Evolutionary conservation across 371 early-diverging fungal species (phyloP).

Genomic region (Aphelidium insulamus): DNA sequence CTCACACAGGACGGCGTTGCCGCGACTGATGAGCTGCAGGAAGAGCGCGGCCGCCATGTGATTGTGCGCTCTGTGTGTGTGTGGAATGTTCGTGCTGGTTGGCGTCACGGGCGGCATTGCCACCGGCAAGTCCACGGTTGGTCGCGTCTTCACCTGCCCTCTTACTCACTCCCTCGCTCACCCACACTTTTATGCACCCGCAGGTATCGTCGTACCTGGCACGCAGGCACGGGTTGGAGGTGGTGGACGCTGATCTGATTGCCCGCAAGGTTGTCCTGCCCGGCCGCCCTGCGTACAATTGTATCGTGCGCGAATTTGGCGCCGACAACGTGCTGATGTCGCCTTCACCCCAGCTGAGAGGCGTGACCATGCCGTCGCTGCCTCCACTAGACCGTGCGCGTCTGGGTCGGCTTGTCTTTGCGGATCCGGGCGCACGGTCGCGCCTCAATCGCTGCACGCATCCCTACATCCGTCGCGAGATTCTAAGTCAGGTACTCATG

Average conservation of each 20-base stretch:
- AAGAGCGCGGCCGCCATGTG: too few relatives aligned
- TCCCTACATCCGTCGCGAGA: conserved; percentile 54
- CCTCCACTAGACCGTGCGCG: conserved; percentile 52
- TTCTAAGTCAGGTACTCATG: conserved; percentile 38
- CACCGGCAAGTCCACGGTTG: conserved; percentile 32
- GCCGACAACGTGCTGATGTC: conserved; percentile 10
- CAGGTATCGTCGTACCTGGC: conserved; percentile 54
- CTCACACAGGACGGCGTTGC: neutral
- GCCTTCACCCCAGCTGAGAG: neutral
- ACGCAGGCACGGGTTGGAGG: conserved; percentile 28
- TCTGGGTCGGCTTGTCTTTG: conserved; percentile 57
- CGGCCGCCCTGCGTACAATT: conserved; percentile 37
- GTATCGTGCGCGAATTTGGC: conserved; percentile 31
- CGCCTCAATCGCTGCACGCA: conserved; percentile 64
- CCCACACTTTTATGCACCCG: conserved; percentile 21
- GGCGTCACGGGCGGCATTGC: conserved; percentile 87
- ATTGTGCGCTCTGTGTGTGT: too few relatives aligned
- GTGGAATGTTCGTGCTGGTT: too few relatives aligned
- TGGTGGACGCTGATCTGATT: conserved; percentile 79
- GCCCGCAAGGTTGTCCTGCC: conserved; percentile 71
- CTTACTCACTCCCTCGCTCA: neutral
- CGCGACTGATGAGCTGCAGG: neutral
- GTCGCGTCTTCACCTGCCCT: neutral
- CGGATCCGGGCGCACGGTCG: conserved; percentile 37
- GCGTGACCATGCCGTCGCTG: too few relatives aligned